Evolutionary conservation across 2,329 filamentous ascomycete species (phyloP), one percentile per base, ranked within the genome.

Genomic region (Xylariaceae sp.): DNA sequence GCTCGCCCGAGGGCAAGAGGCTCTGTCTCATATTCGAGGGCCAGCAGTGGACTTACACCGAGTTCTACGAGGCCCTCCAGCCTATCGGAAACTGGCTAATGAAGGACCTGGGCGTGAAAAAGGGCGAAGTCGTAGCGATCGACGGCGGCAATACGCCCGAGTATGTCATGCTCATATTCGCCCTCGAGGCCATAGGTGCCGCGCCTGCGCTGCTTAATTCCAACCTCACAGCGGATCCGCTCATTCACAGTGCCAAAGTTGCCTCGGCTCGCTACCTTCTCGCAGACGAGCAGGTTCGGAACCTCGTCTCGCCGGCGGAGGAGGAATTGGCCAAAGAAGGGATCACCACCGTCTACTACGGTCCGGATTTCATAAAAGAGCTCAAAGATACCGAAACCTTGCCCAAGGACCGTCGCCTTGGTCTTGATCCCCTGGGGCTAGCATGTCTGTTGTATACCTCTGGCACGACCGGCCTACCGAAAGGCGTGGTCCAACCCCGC

Each of bases 391-490:
- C 75, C 0, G 71, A 74, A 19, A 72, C 78, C 41, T 80, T 83
- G 0, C 77, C 75, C 0, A 76, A 85, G 55, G 73, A 77, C 12
- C 77, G 81, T 47, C 76, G 83, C 29, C 69, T 72, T 2, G 72
- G 71, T 2, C 72, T 85, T 1, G 72, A 74, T 45, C 74, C 73
- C 0, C 69, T 74, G 6, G 82, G 76, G 59, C 79, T 84, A 0
- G 73, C 80, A 52, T 78, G 76, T 41, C 68, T 91, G 26, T 80
- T 91, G 58, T 91, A 89, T 68, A 91, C 88, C 0, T 82, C 84
- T 51, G 87, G 87, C 34, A 91, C 87, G 0, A 91, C 88, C 0
- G 88, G 88, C 5, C 71, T 88, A 59, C 87, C 88, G 5, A 91
- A 91, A 68, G 87, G 81, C 1, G 85, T 83, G 57, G 69, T 79